Base-by-base conservation (phyloP, 148 eudicot species). In the Spergularia marina region DNA sequence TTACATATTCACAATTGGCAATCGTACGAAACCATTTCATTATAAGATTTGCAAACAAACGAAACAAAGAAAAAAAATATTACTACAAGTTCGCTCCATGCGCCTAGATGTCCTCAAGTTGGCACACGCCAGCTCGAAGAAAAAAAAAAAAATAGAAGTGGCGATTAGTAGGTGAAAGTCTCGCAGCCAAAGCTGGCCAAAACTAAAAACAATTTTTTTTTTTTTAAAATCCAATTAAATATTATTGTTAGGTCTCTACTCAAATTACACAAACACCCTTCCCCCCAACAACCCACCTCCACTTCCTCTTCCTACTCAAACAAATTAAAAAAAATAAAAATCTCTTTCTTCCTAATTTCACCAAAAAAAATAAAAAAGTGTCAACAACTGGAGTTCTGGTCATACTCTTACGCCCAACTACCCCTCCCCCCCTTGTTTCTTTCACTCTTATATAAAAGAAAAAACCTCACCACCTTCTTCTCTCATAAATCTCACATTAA, bases 91-190 rank as follows among this genome's bases (percentile, higher is more conserved):
- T 23, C 25, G 1, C 1, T 3, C 36, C 36, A 30, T 30, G 36
- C 2, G 36, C 36, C 36, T 2, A 30, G 36, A 1, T 0, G 2
- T 3, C 36, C 36, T 30, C 30, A 56, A 68, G 58, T 55, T 54
- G 61, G 12, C 17, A 14, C 53, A 60, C 13, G 34, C 57, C 61
- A 59, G 49, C 12, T 10, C 0, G 6, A 6, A 10, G 1, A 16
- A 20, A 71, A 53, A 15, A 54, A 44, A 15, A 9, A 67, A 15
- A 57, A 13, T 14, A 57, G n/a, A 36, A 62, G 75, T 71, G 80
- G 80, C 80, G 64, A 77, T 62, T 77, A 77, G 80, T 77, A 12
- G 80, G 80, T 75, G 78, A 57, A 76, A 47, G 21, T 3, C 66
- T 59, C 14, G 77, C 60, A 65, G 63, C 44, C 70, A 68, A 75